These are phyloP conservation scores for Aspergillus felis DNA, from an alignment of 2,329 filamentous ascomycete genomes.

Conservation along the genomic window DNA sequence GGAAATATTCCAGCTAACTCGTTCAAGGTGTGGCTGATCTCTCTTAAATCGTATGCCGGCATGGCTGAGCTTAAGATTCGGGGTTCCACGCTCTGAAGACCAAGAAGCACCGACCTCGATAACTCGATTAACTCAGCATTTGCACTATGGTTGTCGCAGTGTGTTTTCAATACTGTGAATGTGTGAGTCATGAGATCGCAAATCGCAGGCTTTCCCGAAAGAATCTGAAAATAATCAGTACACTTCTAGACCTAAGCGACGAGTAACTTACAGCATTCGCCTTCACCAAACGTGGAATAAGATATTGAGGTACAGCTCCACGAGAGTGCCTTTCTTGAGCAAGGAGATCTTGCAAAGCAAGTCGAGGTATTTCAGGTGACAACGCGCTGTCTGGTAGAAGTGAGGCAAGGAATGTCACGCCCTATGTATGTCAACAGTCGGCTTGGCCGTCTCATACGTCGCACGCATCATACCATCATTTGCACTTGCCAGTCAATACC, in stretches of 20 bases:
- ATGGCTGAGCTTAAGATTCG: slow-evolving; percentile 7
- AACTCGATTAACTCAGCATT: slow-evolving; percentile 19
- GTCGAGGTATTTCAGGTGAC: slow-evolving; percentile 23
- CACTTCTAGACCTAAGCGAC: background rate
- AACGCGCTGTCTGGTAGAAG: slow-evolving; percentile 22
- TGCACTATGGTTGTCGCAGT: background rate
- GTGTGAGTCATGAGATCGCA: slow-evolving; percentile 20
- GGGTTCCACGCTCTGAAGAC: slow-evolving; percentile 16
- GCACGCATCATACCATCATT: slow-evolving; percentile 28
- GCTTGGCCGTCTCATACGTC: background rate
- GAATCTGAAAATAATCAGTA: slow-evolving; percentile 16
- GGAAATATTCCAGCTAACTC: slow-evolving; percentile 21
- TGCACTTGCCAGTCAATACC: slow-evolving; percentile 28
- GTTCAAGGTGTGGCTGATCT: slow-evolving; percentile 14
- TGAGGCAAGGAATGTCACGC: slow-evolving; percentile 27
- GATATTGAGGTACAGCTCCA: slow-evolving; percentile 18
- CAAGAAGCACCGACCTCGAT: slow-evolving; percentile 20
- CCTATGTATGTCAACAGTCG: slow-evolving; percentile 19
- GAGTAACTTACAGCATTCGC: slow-evolving; percentile 36
- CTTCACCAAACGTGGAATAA: slow-evolving; percentile 29
- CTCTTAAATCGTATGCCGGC: slow-evolving; percentile 8
- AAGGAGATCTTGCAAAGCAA: slow-evolving; percentile 23
- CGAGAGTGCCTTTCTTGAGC: slow-evolving; percentile 19
- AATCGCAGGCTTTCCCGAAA: slow-evolving; percentile 18
- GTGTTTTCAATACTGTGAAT: slow-evolving; percentile 18